Evolutionary conservation across 331 rosid species (phyloP).

Genomic region (Acacia concinna): DNA sequence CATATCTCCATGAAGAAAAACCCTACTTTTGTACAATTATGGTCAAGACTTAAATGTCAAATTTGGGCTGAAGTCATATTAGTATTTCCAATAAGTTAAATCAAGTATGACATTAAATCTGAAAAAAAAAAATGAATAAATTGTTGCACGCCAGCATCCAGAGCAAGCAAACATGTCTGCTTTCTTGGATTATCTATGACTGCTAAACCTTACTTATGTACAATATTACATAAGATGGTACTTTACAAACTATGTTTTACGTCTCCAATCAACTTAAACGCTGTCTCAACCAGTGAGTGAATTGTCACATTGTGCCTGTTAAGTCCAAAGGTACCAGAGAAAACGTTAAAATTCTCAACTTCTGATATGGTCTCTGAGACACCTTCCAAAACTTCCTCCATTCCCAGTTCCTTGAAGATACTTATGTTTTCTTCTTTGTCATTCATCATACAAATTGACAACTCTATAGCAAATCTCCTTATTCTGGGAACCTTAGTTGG

Average conservation of each 20-base stretch:
- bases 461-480: constrained; percentile 79
- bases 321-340: constrained; percentile 88
- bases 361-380: constrained; percentile 90
- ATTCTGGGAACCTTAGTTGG: constrained; percentile 78
- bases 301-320: constrained; percentile 71
- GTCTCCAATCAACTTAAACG: constrained; percentile 50
- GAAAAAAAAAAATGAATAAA: constrained; percentile 24
- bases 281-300: constrained; percentile 74
- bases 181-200: not conserved
- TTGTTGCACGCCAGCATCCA: constrained; percentile 16
- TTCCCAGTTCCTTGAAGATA: constrained; percentile 50
- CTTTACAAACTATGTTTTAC: constrained; percentile 5
- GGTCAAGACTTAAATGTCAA: not conserved
- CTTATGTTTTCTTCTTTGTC: constrained; percentile 52
- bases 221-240: not conserved
- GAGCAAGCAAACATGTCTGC: not conserved
- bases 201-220: constrained; percentile 24
- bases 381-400: constrained; percentile 64
- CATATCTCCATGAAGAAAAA: not conserved
- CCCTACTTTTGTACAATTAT: not conserved
- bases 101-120: constrained; percentile 21
- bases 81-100: not conserved
- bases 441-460: constrained; percentile 86
- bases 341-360: constrained; percentile 85
- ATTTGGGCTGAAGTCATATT: not conserved